These are phyloP conservation scores for Cladorrhinum sp. DNA, from an alignment of 2,329 filamentous ascomycete genomes.

Conservation along the genomic window DNA sequence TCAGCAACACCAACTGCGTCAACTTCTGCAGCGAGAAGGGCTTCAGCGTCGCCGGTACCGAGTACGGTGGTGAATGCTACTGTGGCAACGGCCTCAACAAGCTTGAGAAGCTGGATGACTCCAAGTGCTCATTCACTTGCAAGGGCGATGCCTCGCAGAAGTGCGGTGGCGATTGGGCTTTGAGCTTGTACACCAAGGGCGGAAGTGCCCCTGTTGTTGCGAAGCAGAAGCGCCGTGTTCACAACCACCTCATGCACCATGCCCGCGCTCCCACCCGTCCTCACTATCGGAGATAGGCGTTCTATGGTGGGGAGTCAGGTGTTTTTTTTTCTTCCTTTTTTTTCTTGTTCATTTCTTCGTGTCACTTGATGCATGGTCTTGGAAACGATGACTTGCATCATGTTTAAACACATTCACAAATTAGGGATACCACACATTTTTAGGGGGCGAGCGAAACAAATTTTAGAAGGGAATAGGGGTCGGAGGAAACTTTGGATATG, in stretches of 20 bases:
- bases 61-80: conserved; percentile 47
- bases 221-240: conserved; percentile 34
- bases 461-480: background rate
- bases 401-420: background rate
- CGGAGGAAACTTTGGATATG: background rate
- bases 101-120: conserved; percentile 42
- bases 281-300: conserved; percentile 7
- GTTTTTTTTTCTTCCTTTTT: background rate
- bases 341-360: background rate
- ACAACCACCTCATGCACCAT: conserved; percentile 37
- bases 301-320: too few relatives aligned
- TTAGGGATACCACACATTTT: conserved; percentile 9
- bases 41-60: conserved; percentile 47
- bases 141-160: conserved; percentile 45
- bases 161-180: conserved; percentile 49
- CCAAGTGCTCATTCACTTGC: conserved; percentile 47
- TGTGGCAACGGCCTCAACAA: conserved; percentile 43
- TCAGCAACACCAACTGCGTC: conserved; percentile 43
- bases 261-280: conserved; percentile 25
- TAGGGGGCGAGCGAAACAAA: background rate
- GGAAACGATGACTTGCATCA: background rate
- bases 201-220: conserved; percentile 29
- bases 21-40: conserved; percentile 45
- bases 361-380: background rate
- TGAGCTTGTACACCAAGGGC: conserved; percentile 44